These are phyloP conservation scores for Paraconiothyrium sp. DNA, from an alignment of 2,329 filamentous ascomycete genomes.

Conservation along the genomic window DNA sequence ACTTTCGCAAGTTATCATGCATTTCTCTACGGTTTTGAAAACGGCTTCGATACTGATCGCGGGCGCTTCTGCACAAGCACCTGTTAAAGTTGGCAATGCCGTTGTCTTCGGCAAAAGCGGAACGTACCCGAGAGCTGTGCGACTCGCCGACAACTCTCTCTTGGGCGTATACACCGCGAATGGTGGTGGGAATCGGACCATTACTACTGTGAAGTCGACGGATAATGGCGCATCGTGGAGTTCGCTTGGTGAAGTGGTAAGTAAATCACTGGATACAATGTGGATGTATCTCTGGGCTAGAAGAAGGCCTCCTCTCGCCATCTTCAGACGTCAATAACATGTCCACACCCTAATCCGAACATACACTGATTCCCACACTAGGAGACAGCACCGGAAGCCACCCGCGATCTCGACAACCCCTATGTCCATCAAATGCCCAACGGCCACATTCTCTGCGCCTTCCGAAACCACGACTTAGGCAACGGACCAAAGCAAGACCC, in stretches of 20 bases:
- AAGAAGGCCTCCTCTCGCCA: too few relatives aligned
- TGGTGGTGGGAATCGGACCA: conserved; percentile 28
- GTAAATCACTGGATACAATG: too few relatives aligned
- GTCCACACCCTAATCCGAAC: too few relatives aligned
- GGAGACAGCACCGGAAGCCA: conserved; percentile 15
- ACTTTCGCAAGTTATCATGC: neutral
- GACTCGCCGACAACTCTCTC: conserved; percentile 41
- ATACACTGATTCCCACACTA: too few relatives aligned
- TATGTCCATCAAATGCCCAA: conserved; percentile 46
- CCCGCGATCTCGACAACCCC: conserved; percentile 38
- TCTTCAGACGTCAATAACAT: too few relatives aligned
- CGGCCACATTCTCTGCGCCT: conserved; percentile 44
- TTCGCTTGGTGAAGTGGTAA: conserved; percentile 12
- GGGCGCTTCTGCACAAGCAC: conserved; percentile 14
- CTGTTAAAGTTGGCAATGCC: conserved; percentile 24
- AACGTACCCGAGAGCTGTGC: conserved; percentile 46
- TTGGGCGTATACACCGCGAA: conserved; percentile 41
- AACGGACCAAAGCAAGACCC: conserved; percentile 19
- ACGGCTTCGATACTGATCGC: conserved; percentile 6
- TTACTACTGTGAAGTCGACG: conserved; percentile 27
- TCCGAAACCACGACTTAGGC: conserved; percentile 47
- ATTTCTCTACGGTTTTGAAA: neutral
- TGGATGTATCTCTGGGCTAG: too few relatives aligned
- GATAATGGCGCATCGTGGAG: conserved; percentile 47
- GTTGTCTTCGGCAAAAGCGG: conserved; percentile 31